Percentiles rank a stretch among this genome's conserved stretches.
phyloP scores from a whole-genome alignment of 805 yeast species.

The Maudiozyma turicensis region DNA sequence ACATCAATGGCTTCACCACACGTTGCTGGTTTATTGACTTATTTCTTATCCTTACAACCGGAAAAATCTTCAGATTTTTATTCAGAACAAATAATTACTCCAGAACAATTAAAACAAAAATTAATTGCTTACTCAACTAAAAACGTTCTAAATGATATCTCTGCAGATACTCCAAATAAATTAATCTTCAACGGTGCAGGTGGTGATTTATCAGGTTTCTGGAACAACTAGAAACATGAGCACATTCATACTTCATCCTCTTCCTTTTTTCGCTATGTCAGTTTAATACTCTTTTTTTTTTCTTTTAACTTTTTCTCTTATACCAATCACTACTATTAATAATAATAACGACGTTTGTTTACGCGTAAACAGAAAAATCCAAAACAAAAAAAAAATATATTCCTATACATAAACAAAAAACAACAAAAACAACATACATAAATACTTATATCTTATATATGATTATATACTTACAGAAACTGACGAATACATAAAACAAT shows the following conservation, averaged over 20 bases:
- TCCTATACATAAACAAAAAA: too few relatives aligned
- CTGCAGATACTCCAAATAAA: slow-evolving; percentile 65
- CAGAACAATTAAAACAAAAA: slow-evolving; percentile 68
- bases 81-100: slow-evolving; percentile 39
- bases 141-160: slow-evolving; percentile 49
- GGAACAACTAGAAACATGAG: slow-evolving; percentile 28
- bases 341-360: too few relatives aligned
- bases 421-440: too few relatives aligned
- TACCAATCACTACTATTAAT: too few relatives aligned
- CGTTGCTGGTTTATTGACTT: slow-evolving; percentile 83
- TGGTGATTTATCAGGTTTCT: slow-evolving; percentile 54
- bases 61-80: slow-evolving; percentile 50
- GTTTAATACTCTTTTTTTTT: not conserved
- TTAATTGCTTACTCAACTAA: slow-evolving; percentile 60
- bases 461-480: not conserved
- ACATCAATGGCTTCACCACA: slow-evolving; percentile 99
- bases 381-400: too few relatives aligned
- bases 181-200: slow-evolving; percentile 81
- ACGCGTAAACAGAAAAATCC: too few relatives aligned
- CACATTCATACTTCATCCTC: not conserved
- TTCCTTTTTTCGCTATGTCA: not conserved
- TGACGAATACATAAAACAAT: not conserved
- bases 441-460: too few relatives aligned
- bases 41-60: slow-evolving; percentile 82
- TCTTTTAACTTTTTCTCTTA: not conserved